Evolutionary conservation across 1,139 yeast species (phyloP), one percentile per base, ranked within the genome.

Genomic region (Yamadazyma membranifaciens): DNA sequence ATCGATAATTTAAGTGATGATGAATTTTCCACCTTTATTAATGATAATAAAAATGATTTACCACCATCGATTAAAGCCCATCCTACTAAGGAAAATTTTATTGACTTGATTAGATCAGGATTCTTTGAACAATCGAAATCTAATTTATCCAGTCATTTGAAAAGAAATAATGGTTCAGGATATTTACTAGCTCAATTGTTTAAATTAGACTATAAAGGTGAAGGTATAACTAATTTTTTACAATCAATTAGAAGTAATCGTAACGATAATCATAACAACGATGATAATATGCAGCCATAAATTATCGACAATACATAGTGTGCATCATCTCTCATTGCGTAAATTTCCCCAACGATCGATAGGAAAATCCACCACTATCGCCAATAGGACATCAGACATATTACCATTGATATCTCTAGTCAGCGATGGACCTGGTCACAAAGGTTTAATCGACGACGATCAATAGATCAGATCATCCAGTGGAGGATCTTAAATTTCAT

Each of bases 171-270:
- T 12, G 83, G 81, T 1, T 75, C 80, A 5, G 84, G 84, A 2
- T 67, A 61, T 41, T 54, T 79, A 29, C 68, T 82, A 38, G 67
- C 86, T 4, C 72, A 67, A 42, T 71, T 78, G 36, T 65, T 81
- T 41, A 76, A 74, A 25, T 67, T 67, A 49, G 72, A 67, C 6
- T 81, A 81, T 49, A 45, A 60, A 16, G 85, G 85, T 3, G 86
- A 81, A 53, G 87, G 87, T 0, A 63, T 81, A 16, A 75, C 67
- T 38, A 75, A 74, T 11, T 80, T 79, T 46, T 59, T 82, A 43
- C 54, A 62, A 30, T 81, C 81, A 2, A 62, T 74, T n/a, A 61
- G 81, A 45, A 17, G 31, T 13, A 17, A 35, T 17, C 11, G 28
- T 11, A 26, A 34, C 13, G 15, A 32, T n/a, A 31, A 16, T 13